Evolutionary conservation across 371 early-diverging fungal genomes (phyloP).

Genomic region (Catenaria anguillulae): DNA sequence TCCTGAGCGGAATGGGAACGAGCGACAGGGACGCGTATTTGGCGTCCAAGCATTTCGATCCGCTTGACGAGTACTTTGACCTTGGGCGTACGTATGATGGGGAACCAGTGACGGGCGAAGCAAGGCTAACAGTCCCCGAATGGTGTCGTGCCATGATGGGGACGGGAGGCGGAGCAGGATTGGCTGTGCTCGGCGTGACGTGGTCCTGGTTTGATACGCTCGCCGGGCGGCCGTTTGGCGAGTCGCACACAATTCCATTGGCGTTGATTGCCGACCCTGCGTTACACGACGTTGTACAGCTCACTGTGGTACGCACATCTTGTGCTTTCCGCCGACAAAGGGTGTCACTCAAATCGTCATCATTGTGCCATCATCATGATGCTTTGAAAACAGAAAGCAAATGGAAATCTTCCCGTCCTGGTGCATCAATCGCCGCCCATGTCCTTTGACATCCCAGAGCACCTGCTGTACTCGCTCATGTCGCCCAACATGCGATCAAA

Average conservation of each 20-base stretch:
- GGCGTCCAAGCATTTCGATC: background rate
- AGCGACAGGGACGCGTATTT: background rate
- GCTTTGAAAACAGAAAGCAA: background rate
- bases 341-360: background rate
- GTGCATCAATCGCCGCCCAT: background rate
- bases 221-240: background rate
- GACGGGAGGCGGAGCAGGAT: no score
- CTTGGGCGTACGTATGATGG: background rate
- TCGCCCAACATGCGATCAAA: background rate
- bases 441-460: background rate
- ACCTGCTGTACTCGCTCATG: background rate
- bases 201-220: background rate
- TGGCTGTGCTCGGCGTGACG: background rate
- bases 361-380: background rate
- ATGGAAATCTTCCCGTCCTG: background rate
- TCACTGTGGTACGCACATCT: background rate
- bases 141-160: no score
- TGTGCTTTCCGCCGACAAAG: background rate
- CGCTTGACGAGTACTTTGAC: no score
- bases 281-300: background rate
- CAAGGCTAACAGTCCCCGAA: no score
- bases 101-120: no score
- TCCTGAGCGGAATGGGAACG: no score
- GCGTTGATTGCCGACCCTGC: background rate
- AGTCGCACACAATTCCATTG: background rate